Evolutionary conservation across 1,284 basidiomycete species (phyloP), one percentile per base, ranked within the genome.

Genomic region (Trametes pubescens): DNA sequence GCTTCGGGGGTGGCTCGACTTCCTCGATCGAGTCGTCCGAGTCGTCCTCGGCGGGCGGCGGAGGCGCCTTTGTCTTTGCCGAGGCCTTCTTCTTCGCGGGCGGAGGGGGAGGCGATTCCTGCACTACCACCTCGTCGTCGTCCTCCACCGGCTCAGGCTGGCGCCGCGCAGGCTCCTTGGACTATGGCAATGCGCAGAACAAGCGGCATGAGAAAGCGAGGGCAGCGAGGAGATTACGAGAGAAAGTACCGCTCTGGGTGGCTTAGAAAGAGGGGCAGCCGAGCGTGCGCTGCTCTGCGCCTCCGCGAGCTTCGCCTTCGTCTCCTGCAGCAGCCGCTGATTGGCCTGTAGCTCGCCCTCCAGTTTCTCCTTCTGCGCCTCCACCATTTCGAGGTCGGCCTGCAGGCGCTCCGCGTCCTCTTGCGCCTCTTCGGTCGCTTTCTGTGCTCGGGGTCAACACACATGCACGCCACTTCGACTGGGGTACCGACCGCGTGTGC

Each of bases 291-390:
- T 26, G 24, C 38, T 57, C 37, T 57, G 53, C 1, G 51, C 58
- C 7, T 54, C 34, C n/a, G 51, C 57, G 18, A 60, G 53, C 53
- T 61, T 54, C 13, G 59, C 35, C 52, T 53, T 59, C 7, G 67
- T 47, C 48, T 68, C 67, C 29, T 66, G 62, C 2, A 68, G 46
- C 11, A 62, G 66, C 22, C 62, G 32, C 43, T 61, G 64, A 57
- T 79, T 77, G 34, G 71, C 67, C 38, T 81, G 79, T 6, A 86
- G 71, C 37, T 81, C 79, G 4, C 69, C 69, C 65, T 80, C 75
- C 32, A 89, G 77, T 56, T 80, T 79, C 40, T 79, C 71, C 21
- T 84, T 73, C 65, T 81, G 77, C 38, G 69, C 75, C 56, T 74
- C 72, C 22, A 71, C 70, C 22, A 74, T 71, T 26, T 71, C 70